phyloP scores from a whole-genome alignment of 345 rosid genomes.

The Brassica nigra region DNA sequence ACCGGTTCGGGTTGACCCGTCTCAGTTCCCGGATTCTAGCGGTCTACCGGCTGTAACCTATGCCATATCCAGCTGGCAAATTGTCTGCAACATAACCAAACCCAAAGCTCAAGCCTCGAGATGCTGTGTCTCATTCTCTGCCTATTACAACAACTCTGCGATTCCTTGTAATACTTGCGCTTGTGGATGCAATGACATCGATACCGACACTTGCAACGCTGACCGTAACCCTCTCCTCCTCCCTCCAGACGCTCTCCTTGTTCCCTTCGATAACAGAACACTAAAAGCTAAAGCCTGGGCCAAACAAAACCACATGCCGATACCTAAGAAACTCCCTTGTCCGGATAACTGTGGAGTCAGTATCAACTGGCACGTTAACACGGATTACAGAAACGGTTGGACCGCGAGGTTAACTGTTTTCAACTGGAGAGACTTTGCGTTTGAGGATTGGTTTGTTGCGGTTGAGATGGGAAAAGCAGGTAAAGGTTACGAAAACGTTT shows the following conservation, averaged over 20 bases:
- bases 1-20: constrained; percentile 59
- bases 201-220: constrained; percentile 53
- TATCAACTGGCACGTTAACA: constrained; percentile 79
- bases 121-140: constrained; percentile 93
- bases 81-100: constrained; percentile 75
- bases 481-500: constrained; percentile 65
- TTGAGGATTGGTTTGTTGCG: constrained; percentile 79
- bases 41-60: constrained; percentile 56
- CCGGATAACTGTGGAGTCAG: constrained; percentile 95
- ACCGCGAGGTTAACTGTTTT: constrained; percentile 80
- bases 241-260: constrained; percentile 73
- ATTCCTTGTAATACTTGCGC: constrained; percentile 46
- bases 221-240: constrained; percentile 59
- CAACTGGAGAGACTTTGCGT: constrained; percentile 63
- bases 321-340: constrained; percentile 73
- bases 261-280: constrained; percentile 78
- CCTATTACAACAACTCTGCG: constrained; percentile 73
- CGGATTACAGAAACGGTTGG: constrained; percentile 78
- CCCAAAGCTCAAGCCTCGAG: constrained; percentile 57
- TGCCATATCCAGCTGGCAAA: constrained; percentile 77
- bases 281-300: constrained; percentile 83
- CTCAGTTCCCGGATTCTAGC: constrained; percentile 67
- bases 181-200: constrained; percentile 66
- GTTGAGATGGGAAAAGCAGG: constrained; percentile 60
- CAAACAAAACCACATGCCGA: constrained; percentile 42